phyloP scores from a whole-genome alignment of 2,329 filamentous ascomycete species.

The Sphaerulina populicola region DNA sequence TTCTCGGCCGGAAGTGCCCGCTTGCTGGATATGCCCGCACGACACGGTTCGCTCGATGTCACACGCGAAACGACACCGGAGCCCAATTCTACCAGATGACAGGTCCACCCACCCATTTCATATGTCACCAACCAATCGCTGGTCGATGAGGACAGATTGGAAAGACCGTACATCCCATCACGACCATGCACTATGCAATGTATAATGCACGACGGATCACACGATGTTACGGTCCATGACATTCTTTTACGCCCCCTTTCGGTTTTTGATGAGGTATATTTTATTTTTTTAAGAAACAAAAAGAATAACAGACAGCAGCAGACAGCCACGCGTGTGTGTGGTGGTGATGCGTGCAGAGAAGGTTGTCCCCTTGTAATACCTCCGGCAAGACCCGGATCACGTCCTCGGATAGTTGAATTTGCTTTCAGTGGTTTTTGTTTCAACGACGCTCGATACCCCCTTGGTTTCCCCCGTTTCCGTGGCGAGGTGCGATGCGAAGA shows the following conservation, averaged over 20 bases:
- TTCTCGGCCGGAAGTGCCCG: conserved; percentile 72
- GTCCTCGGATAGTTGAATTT: conserved; percentile 1
- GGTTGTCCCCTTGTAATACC: neutral
- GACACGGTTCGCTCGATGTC: conserved; percentile 8
- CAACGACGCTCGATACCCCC: conserved; percentile 9
- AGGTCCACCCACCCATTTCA: no score
- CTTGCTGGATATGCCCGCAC: conserved; percentile 49
- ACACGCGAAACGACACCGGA: conserved; percentile 10
- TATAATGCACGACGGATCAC: conserved; percentile 1
- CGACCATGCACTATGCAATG: neutral
- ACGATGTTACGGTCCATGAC: conserved; percentile 10
- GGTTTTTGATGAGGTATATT: no score
- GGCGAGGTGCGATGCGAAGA: conserved; percentile 8
- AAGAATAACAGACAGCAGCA: neutral
- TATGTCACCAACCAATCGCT: neutral
- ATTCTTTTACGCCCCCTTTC: conserved; percentile 3
- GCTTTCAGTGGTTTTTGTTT: conserved; percentile 1
- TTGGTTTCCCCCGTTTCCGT: conserved; percentile 1
- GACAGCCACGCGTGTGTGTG: neutral
- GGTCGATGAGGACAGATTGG: neutral
- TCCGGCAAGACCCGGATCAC: neutral
- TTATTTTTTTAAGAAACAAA: neutral
- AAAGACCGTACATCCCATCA: conserved; percentile 1
- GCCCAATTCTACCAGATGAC: conserved; percentile 5
- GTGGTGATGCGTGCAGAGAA: neutral